phyloP scores from a whole-genome alignment of 2,329 filamentous ascomycete species.

The Alternaria metachromatica region DNA sequence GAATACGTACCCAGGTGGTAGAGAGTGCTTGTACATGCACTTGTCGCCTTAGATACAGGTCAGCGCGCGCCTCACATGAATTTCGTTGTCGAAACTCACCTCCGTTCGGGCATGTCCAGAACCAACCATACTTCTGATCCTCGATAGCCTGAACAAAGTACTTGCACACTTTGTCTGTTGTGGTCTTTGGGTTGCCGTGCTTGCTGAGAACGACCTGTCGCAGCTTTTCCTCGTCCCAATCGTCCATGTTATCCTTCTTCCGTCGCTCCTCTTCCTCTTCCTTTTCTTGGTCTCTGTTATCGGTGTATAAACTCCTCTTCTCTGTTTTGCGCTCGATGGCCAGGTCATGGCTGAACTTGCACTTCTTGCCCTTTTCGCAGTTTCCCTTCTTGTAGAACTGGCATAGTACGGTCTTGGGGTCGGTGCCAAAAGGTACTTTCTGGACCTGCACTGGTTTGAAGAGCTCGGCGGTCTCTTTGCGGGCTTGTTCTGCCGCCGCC shows the following conservation, averaged over 20 bases:
- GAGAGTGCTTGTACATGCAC: constrained; percentile 97
- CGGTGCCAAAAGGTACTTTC: constrained; percentile 96
- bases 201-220: constrained; percentile 90
- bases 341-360: constrained; percentile 95
- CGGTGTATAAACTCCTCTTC: constrained; percentile 91
- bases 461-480: constrained; percentile 78
- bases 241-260: constrained; percentile 89
- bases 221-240: constrained; percentile 98
- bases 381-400: constrained; percentile 97
- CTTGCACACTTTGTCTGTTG: constrained; percentile 99
- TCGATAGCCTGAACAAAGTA: constrained; percentile 97
- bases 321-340: constrained; percentile 88
- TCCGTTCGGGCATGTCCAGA: constrained; percentile 96
- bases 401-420: constrained; percentile 96
- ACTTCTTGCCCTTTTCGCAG: constrained; percentile 92
- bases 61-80: not conserved
- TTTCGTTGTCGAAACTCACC: constrained; percentile 44
- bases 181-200: constrained; percentile 94
- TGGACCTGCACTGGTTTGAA: constrained; percentile 95
- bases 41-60: constrained; percentile 67
- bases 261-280: constrained; percentile 75
- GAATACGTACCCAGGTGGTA: constrained; percentile 83
- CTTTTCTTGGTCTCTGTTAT: constrained; percentile 76
- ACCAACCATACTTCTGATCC: constrained; percentile 99
- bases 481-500: constrained; percentile 84